Percentiles rank a stretch among this genome's conserved stretches.
Evolutionary conservation across 345 rosid species (phyloP).

Genomic region (Sisymbrium altissimum): DNA sequence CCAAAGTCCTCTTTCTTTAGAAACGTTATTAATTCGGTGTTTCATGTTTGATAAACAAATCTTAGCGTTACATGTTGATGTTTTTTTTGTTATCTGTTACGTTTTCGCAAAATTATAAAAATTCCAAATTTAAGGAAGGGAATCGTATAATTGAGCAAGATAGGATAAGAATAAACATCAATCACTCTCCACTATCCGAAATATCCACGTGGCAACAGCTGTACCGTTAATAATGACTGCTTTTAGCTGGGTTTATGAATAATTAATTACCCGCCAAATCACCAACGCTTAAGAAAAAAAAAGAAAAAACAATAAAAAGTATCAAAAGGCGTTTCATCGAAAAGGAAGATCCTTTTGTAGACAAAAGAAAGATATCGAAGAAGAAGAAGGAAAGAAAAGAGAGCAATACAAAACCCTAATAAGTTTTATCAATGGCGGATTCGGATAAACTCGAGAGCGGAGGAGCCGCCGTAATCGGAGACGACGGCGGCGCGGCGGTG

Average conservation of each 20-base stretch:
- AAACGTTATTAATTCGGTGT: slow-evolving; percentile 12
- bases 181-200: slow-evolving; percentile 22
- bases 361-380: background rate
- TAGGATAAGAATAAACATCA: slow-evolving; percentile 27
- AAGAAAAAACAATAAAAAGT: background rate
- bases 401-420: slow-evolving; percentile 8
- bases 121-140: background rate
- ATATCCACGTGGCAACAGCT: slow-evolving; percentile 35
- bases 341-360: slow-evolving; percentile 24
- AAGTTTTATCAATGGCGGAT: slow-evolving; percentile 45
- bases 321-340: slow-evolving; percentile 13
- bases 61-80: too few species aligned
- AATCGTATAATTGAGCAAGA: slow-evolving; percentile 3
- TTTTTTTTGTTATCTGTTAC: background rate
- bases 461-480: slow-evolving; percentile 1
- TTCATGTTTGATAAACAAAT: background rate
- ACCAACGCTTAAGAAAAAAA: background rate
- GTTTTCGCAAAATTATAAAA: background rate
- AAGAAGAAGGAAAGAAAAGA: background rate
- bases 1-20: background rate
- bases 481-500: slow-evolving; percentile 4
- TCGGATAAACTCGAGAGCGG: slow-evolving; percentile 34
- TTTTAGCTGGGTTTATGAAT: slow-evolving; percentile 28
- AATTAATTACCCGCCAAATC: slow-evolving; percentile 42
- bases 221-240: slow-evolving; percentile 28